Evolutionary conservation across 305 asterid species (phyloP).

Genomic region (Ajuga reptans): DNA sequence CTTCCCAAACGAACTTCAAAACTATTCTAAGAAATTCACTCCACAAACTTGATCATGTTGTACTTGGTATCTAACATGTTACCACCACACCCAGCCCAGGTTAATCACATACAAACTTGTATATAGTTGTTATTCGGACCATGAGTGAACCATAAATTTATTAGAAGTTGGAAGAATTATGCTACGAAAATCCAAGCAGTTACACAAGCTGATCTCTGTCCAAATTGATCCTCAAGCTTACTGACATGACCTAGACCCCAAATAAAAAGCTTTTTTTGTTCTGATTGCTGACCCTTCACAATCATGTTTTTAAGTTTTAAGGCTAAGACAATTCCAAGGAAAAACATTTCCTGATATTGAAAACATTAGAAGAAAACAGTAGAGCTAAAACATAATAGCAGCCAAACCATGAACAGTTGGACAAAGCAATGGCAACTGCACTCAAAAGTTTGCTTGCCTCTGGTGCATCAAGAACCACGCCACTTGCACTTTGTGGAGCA

Average conservation of each 20-base stretch:
- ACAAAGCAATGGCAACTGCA: constrained; percentile 91
- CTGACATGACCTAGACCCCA: neutral
- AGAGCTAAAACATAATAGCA: constrained; percentile 22
- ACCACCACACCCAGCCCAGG: neutral
- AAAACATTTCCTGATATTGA: constrained; percentile 5
- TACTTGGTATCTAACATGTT: neutral
- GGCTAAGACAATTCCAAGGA: neutral
- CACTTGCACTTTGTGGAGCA: constrained; percentile 94
- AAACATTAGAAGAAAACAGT: constrained; percentile 18
- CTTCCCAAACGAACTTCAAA: neutral
- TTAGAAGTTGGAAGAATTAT: neutral
- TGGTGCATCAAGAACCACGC: constrained; percentile 93
- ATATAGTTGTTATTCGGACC: neutral
- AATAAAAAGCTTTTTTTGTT: neutral
- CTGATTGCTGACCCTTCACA: neutral
- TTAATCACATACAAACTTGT: neutral
- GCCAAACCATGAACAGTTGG: constrained; percentile 85
- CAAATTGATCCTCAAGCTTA: constrained; percentile 10
- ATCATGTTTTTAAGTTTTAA: neutral
- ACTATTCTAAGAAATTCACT: neutral
- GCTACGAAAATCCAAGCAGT: neutral
- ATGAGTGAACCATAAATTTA: neutral
- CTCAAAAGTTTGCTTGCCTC: constrained; percentile 98
- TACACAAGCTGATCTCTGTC: neutral
- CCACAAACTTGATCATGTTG: neutral